Base-by-base conservation (phyloP, 2,329 filamentous ascomycete genomes). In the Monascus ruber region DNA sequence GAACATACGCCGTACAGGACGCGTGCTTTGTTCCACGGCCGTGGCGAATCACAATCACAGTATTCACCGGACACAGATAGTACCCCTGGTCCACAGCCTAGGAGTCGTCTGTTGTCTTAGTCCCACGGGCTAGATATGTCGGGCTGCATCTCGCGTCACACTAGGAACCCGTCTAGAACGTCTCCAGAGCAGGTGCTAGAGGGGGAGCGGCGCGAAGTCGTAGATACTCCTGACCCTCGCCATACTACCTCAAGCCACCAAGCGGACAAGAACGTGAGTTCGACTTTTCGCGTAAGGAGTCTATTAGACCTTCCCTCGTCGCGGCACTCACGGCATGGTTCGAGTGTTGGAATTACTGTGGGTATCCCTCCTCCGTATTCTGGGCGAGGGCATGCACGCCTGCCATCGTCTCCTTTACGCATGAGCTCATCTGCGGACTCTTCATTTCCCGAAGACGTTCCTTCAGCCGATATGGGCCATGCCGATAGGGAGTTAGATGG, bases 131-230 rank as follows among this genome's bases (percentile, higher is more conserved):
- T 17, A 17, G 17, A 17, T 17, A 33, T 7, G 9, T 9, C 32
- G 44, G 45, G 43, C 43, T 49, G 38, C 43, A 58, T 57, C 52
- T 48, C 49, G 42, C 46, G 46, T 43, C 49, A 51, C 46, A 43
- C 49, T 40, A 47, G 43, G 38, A 41, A 44, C 39, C 48, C 44
- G 34, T 58, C 54, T 43, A 54, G 54, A 37, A 85, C 85, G 80
- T 86, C 82, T 54, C 76, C 88, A 54, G 83, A 86, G 64, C 76
- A 81, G 36, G 76, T 80, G 48, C 70, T 87, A 46, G 83, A 87
- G 56, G 80, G 86, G 67, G 84, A 89, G 69, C 75, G 82, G 45
- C 71, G 72, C 46, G 82, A 85, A 63, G 79, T 87, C 31, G 68
- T 86, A 48, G 78, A 77, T 35, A 66, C 85, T 44, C 68, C 86